Evolutionary conservation across 225 moss, liverwort and hornwort species (phyloP), one percentile per base, ranked within the genome.

Genomic region (Lunularia cruciata): DNA sequence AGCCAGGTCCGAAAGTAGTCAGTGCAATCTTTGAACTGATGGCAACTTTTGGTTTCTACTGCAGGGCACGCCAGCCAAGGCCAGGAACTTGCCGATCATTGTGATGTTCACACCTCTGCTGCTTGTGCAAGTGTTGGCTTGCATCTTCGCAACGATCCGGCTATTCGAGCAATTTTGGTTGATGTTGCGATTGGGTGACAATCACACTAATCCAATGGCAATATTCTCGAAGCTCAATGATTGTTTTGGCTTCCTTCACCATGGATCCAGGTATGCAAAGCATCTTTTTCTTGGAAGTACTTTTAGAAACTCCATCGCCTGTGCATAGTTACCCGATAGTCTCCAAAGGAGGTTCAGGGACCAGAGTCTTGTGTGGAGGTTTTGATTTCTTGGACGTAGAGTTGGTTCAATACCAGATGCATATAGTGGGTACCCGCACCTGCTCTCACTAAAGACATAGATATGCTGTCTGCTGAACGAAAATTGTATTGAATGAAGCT

Each of bases 231-330:
- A 82, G 77, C 83, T 86, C 34, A 86, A 89, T 72, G 92, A 98
- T 76, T 98, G 92, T 62, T 98, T 90, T 75, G 92, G 90, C 63
- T 98, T 98, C 72, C 90, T 98, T 81, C 87, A 87, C 70, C 90
- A 98, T 75, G 96, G 96, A 5, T 98, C 96, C 47, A 82, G 96
- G 96, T 95, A 81, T 31, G 67, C 18, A 28, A 36, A 31, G 10
- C 8, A 33, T n/a, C n/a, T n/a, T n/a, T n/a, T n/a, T n/a, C n/a
- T n/a, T n/a, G n/a, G n/a, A n/a, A n/a, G n/a, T n/a, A n/a, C n/a
- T n/a, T n/a, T n/a, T n/a, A n/a, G n/a, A n/a, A n/a, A n/a, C n/a
- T n/a, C n/a, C n/a, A n/a, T n/a, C n/a, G n/a, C n/a, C n/a, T n/a
- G n/a, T n/a, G n/a, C n/a, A n/a, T n/a, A n/a, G n/a, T n/a, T n/a